Conservation (phyloP, 192 early-diverging fungal species). For the Funneliformis mosseae region DNA sequence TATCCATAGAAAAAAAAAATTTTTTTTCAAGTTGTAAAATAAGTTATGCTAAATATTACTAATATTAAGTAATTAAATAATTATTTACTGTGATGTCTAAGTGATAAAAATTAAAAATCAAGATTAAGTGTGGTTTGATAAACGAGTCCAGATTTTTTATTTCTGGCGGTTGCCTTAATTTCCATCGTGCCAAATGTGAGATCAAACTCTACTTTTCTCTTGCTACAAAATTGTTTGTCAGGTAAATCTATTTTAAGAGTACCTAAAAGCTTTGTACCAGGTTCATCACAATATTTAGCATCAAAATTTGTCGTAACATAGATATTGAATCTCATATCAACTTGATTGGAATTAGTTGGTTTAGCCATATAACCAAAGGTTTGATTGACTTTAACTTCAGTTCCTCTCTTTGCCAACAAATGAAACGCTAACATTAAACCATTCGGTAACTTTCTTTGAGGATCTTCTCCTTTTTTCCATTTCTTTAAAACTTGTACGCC, state of each 20-base stretch:
- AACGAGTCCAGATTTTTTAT: constrained; percentile 4
- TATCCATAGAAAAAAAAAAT: neutral
- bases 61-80: no score
- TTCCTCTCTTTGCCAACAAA: neutral
- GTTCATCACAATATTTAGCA: constrained; percentile 25
- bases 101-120: neutral
- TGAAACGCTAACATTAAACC: neutral
- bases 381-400: constrained; percentile 14
- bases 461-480: neutral
- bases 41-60: neutral
- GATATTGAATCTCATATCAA: constrained; percentile 10
- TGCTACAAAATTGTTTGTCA: constrained; percentile 1
- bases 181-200: constrained; percentile 18
- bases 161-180: constrained; percentile 21
- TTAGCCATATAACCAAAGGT: neutral
- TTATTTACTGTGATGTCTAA: neutral
- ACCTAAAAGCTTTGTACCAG: neutral
- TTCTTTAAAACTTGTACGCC: neutral
- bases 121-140: constrained; percentile 12
- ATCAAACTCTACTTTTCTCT: constrained; percentile 15
- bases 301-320: neutral
- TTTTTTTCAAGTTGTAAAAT: neutral
- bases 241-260: constrained; percentile 7
- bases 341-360: constrained; percentile 16
- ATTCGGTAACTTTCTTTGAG: neutral